Evolutionary conservation across 306 rosid genomes (phyloP), one percentile per base, ranked within the genome.

Genomic region (Pyrus betulifolia): DNA sequence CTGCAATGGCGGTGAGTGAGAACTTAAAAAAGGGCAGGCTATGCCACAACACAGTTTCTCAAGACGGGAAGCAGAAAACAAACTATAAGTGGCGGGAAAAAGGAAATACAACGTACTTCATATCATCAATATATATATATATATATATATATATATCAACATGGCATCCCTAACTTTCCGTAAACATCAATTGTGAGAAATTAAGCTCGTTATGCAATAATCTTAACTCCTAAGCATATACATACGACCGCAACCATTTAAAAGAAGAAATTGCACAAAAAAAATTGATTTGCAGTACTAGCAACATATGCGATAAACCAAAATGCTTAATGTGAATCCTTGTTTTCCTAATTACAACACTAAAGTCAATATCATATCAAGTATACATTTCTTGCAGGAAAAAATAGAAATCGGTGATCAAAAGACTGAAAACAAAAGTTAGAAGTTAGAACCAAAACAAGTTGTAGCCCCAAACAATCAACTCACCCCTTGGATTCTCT

Each of bases 401-500:
- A 57, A 38, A 22, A 19, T n/a, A 25, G 2, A 72, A 72, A 23
- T 9, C 10, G 1, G 22, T 5, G 59, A 57, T 58, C 66, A 59
- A 8, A 17, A 40, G 25, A 22, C 25, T 14, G 55, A 4, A 11
- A 25, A 57, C 38, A 49, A 55, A 27, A 30, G 38, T 12, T 57
- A 8, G 25, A 57, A 57, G 27, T 17, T 6, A 27, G 46, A 28
- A 63, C 52, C 33, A 25, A 25, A 23, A 74, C 13, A 58, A 18
- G 28, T 6, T 31, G 15, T 6, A 7, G 27, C 22, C n/a, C 4
- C 6, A 66, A 69, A 27, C 38, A 58, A 38, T 57, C 18, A 3
- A 59, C 76, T 11, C 69, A 80, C 83, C 79, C 83, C 83, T 69
- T 80, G 83, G 45, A 80, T 80, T 46, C 83, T 74, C 80, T 69